Conservation (phyloP, 1,139 yeast species). For the Saccharomyces hybrid region DNA sequence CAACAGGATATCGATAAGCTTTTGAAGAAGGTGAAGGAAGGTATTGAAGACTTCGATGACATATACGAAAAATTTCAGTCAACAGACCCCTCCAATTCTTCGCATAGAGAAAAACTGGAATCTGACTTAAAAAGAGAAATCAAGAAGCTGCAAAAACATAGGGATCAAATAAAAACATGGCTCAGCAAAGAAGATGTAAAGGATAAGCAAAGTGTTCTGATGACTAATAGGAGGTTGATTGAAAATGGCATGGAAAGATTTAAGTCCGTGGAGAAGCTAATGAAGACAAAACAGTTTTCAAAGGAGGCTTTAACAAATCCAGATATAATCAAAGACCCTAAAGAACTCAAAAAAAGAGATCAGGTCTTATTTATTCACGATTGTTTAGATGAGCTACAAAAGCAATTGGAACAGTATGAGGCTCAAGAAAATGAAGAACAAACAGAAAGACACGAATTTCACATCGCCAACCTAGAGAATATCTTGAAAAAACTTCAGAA, state of each 20-base stretch:
- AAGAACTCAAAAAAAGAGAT: slow-evolving; percentile 72
- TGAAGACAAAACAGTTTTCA: slow-evolving; percentile 92
- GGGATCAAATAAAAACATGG: slow-evolving; percentile 97
- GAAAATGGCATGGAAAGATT: slow-evolving; percentile 96
- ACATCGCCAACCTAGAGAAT: slow-evolving; percentile 67
- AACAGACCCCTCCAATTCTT: slow-evolving; percentile 57
- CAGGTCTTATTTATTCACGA: slow-evolving; percentile 64
- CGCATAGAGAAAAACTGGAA: slow-evolving; percentile 92
- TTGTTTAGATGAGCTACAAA: slow-evolving; percentile 73
- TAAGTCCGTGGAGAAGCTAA: slow-evolving; percentile 87
- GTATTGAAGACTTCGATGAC: slow-evolving; percentile 79
- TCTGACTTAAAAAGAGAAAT: slow-evolving; percentile 91
- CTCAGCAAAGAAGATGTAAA: slow-evolving; percentile 85
- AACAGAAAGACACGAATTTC: slow-evolving; percentile 73
- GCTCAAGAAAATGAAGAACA: slow-evolving; percentile 64
- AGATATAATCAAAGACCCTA: slow-evolving; percentile 57
- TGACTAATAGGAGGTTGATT: slow-evolving; percentile 75
- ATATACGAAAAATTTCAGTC: slow-evolving; percentile 79
- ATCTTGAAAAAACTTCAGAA: slow-evolving; percentile 73
- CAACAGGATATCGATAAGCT: slow-evolving; percentile 91
- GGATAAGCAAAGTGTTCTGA: slow-evolving; percentile 65
- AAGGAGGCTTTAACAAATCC: slow-evolving; percentile 83
- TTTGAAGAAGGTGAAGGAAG: slow-evolving; percentile 89
- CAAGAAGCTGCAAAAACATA: slow-evolving; percentile 84
- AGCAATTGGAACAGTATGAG: slow-evolving; percentile 74